Evolutionary conservation across 805 yeast genomes (phyloP).

Genomic region (Crinitomyces ghanaensis): DNA sequence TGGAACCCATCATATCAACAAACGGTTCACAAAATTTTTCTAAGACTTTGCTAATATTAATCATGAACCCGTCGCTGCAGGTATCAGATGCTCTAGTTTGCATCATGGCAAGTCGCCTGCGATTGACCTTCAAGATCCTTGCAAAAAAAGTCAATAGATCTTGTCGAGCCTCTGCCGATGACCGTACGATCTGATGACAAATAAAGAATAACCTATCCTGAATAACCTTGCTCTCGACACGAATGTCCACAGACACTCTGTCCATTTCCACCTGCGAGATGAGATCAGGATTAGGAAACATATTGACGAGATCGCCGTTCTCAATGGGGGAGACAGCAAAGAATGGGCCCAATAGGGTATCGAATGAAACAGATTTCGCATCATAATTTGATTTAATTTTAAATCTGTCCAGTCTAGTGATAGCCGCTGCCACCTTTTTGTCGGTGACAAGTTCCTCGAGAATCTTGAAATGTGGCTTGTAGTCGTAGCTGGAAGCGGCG

Average conservation of each 20-base stretch:
- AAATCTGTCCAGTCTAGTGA: conserved; percentile 49
- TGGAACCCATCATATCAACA: conserved; percentile 50
- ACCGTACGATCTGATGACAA: conserved; percentile 63
- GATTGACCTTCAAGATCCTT: conserved; percentile 66
- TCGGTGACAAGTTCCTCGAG: conserved; percentile 45
- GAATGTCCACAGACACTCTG: conserved; percentile 15
- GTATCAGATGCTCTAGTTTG: conserved; percentile 59
- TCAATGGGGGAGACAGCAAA: conserved; percentile 61
- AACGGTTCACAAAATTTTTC: conserved; percentile 76
- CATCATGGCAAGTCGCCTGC: conserved; percentile 46
- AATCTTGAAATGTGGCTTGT: conserved; percentile 38
- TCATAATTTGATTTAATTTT: conserved; percentile 30
- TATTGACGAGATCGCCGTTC: conserved; percentile 11
- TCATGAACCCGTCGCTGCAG: conserved; percentile 73
- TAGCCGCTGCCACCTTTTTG: conserved; percentile 49
- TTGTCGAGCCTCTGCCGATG: conserved; percentile 52
- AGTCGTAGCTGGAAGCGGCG: conserved; percentile 25
- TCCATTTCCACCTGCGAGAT: conserved; percentile 9
- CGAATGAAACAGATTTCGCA: conserved; percentile 44
- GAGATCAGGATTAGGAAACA: conserved; percentile 17
- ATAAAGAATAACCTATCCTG: conserved; percentile 57
- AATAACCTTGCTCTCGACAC: conserved; percentile 16
- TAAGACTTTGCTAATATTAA: conserved; percentile 58
- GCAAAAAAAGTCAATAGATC: conserved; percentile 60
- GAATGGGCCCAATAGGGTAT: conserved; percentile 67